These are phyloP conservation scores for Apophysomyces variabilis DNA, from an alignment of 371 early-diverging fungal genomes.

Conservation along the genomic window DNA sequence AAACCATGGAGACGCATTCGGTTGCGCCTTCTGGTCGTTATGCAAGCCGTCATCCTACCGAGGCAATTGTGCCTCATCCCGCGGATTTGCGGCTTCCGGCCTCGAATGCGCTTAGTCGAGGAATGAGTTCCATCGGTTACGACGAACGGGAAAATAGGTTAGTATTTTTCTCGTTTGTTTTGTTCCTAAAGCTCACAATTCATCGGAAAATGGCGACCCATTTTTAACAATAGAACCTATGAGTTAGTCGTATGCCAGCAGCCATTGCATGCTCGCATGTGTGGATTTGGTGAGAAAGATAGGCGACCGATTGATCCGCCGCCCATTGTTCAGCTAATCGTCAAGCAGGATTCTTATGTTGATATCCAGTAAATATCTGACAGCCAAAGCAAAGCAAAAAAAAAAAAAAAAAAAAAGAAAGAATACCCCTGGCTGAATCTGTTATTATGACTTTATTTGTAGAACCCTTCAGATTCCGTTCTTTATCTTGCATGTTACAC, in stretches of 20 bases:
- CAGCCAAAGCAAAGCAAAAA: background rate
- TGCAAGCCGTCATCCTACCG: background rate
- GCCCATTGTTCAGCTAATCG: slow-evolving; percentile 65
- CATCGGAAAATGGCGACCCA: too few relatives aligned
- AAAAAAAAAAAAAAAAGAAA: slow-evolving; percentile 1
- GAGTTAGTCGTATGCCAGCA: slow-evolving; percentile 70
- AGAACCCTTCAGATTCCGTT: slow-evolving; percentile 63
- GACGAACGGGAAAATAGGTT: slow-evolving; percentile 33
- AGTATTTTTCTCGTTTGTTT: background rate
- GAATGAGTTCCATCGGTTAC: slow-evolving; percentile 20
- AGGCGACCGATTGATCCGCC: slow-evolving; percentile 74
- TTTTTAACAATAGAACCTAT: slow-evolving; percentile 42
- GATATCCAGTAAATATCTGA: slow-evolving; percentile 49
- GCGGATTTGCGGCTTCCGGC: background rate
- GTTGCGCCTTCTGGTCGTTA: background rate
- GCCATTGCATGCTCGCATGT: slow-evolving; percentile 83
- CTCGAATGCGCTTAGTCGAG: background rate
- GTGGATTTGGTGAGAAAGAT: slow-evolving; percentile 85
- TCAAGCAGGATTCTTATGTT: slow-evolving; percentile 46
- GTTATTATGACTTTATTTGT: slow-evolving; percentile 10
- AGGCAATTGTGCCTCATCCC: background rate
- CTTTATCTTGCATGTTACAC: slow-evolving; percentile 76
- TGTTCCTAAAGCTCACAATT: background rate
- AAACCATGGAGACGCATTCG: background rate
- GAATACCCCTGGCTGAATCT: slow-evolving; percentile 5